phyloP scores from a whole-genome alignment of 495 filamentous ascomycete genomes.

The Annulohypoxylon nitens region DNA sequence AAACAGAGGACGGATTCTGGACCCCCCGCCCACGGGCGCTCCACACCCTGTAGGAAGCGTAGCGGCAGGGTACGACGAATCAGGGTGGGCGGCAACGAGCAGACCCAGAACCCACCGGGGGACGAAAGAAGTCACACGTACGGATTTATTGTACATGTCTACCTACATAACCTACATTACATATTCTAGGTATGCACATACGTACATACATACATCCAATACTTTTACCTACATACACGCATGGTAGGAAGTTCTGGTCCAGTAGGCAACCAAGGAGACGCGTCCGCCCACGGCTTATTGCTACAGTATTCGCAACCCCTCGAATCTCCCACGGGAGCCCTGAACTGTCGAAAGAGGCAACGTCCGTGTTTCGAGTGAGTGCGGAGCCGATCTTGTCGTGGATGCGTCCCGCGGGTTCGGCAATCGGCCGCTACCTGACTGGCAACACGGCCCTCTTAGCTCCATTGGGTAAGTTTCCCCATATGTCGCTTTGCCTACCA shows the following conservation, averaged over 20 bases:
- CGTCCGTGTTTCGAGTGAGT: constrained; percentile 48
- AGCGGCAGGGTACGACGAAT: constrained; percentile 37
- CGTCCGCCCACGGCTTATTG: constrained; percentile 32
- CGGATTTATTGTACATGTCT: constrained; percentile 17
- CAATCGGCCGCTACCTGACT: constrained; percentile 49
- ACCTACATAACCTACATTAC: not conserved
- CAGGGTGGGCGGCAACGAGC: constrained; percentile 30
- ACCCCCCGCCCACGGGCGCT: constrained; percentile 27
- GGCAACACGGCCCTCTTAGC: constrained; percentile 42
- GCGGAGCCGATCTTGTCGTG: constrained; percentile 49
- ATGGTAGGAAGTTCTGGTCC: constrained; percentile 9
- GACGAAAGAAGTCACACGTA: constrained; percentile 26
- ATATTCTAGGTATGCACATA: not conserved
- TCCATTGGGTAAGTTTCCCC: constrained; percentile 44
- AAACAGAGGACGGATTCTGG: constrained; percentile 41
- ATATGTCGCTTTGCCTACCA: constrained; percentile 32
- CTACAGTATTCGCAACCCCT: constrained; percentile 25
- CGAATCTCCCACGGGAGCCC: constrained; percentile 36
- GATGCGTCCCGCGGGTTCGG: constrained; percentile 45
- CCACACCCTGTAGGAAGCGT: constrained; percentile 36
- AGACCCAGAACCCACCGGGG: constrained; percentile 13
- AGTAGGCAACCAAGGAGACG: constrained; percentile 38
- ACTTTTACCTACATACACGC: not conserved
- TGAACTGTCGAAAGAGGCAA: constrained; percentile 42
- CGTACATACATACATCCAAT: not conserved